These are phyloP conservation scores for Coemansia brasiliensis DNA, from an alignment of 192 early-diverging fungal species.

Conservation along the genomic window DNA sequence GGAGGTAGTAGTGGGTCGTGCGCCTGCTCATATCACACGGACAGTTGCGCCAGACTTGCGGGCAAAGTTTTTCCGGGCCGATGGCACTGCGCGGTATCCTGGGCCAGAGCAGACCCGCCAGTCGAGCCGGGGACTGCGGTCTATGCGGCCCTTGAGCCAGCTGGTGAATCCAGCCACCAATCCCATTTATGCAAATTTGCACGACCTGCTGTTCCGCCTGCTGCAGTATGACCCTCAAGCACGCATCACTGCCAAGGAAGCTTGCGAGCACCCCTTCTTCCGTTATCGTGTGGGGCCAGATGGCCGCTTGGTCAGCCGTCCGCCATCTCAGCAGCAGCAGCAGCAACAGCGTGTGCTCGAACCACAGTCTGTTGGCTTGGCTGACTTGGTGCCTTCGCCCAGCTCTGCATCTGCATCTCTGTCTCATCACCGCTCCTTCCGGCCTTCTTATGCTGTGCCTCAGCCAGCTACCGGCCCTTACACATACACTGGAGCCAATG, in stretches of 20 bases:
- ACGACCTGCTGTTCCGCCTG: slow-evolving; percentile 71
- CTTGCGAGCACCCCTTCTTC: slow-evolving; percentile 86
- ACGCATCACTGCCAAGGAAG: slow-evolving; percentile 80
- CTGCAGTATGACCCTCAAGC: slow-evolving; percentile 77
- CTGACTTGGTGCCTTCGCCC: slow-evolving; percentile 14
- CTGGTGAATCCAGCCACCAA: slow-evolving; percentile 53
- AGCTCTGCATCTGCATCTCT: slow-evolving; percentile 4
- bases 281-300: slow-evolving; percentile 56
- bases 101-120: slow-evolving; percentile 38
- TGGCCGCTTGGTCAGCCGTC: slow-evolving; percentile 28
- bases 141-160: slow-evolving; percentile 47
- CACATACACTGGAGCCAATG: slow-evolving; percentile 5
- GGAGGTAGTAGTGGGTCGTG: slow-evolving; percentile 80
- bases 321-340: slow-evolving; percentile 10
- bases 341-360: slow-evolving; percentile 7
- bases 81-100: slow-evolving; percentile 38
- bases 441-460: slow-evolving; percentile 20
- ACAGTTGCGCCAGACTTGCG: slow-evolving; percentile 40
- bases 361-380: slow-evolving; percentile 7
- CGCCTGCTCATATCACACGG: slow-evolving; percentile 68
- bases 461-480: slow-evolving; percentile 17
- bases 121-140: slow-evolving; percentile 40
- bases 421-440: slow-evolving; percentile 20
- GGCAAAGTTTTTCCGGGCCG: slow-evolving; percentile 40
- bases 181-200: slow-evolving; percentile 57